Evolutionary conservation across 148 eudicot genomes (phyloP).

Genomic region (Pouteria glomerata): DNA sequence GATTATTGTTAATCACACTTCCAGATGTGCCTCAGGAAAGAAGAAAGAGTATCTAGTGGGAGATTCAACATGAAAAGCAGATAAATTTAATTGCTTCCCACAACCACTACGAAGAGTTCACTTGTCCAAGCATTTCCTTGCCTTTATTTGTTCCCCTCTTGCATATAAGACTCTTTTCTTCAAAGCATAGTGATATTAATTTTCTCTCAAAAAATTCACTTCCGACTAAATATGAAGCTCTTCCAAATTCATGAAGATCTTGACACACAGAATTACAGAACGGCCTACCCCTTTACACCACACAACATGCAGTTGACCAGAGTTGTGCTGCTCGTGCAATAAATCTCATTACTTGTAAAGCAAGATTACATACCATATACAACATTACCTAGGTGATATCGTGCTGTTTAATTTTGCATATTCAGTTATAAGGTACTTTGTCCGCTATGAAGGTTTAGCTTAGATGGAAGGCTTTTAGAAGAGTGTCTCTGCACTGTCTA

Average conservation of each 20-base stretch:
- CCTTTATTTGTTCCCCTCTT: not conserved
- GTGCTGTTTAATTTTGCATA: not conserved
- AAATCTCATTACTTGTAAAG: too few relatives aligned
- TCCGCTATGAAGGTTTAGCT: too few relatives aligned
- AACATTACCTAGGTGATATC: not conserved
- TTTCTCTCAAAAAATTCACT: not conserved
- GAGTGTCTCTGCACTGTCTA: too few relatives aligned
- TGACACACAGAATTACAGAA: not conserved
- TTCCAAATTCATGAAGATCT: not conserved
- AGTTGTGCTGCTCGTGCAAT: too few relatives aligned
- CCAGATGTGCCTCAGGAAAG: slow-evolving; percentile 1
- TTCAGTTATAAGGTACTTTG: not conserved
- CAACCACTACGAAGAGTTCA: not conserved
- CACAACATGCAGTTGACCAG: too few relatives aligned
- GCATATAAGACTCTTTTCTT: not conserved
- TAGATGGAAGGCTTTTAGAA: too few relatives aligned
- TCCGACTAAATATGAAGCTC: not conserved
- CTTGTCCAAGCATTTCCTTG: not conserved
- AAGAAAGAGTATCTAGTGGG: not conserved
- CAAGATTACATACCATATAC: not conserved
- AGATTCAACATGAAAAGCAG: not conserved
- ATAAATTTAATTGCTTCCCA: not conserved
- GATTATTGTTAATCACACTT: too few relatives aligned
- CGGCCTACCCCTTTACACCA: too few relatives aligned
- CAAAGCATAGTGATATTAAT: not conserved